Percentiles rank a stretch among this genome's conserved stretches.
Conservation (phyloP, 1,284 basidiomycete genomes). For the Naganishia cerealis region DNA sequence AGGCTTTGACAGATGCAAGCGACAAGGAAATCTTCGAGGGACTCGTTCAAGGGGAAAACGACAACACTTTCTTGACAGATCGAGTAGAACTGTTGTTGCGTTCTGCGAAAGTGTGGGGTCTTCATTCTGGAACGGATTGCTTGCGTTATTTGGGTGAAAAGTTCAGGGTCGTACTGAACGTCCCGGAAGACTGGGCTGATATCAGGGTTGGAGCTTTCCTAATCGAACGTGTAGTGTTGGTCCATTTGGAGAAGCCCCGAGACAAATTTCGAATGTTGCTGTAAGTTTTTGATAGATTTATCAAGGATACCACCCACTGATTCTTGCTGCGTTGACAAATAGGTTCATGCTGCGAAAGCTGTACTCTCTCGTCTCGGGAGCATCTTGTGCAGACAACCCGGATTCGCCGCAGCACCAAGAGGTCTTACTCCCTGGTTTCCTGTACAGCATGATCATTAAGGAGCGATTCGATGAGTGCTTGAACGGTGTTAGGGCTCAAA, state of each 20-base stretch:
- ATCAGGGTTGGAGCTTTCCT: slow-evolving; percentile 79
- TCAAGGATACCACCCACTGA: not conserved
- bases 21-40: slow-evolving; percentile 98
- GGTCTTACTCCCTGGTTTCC: slow-evolving; percentile 85
- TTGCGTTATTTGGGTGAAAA: slow-evolving; percentile 96
- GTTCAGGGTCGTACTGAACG: slow-evolving; percentile 86
- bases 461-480: slow-evolving; percentile 92
- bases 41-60: slow-evolving; percentile 95
- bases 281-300: slow-evolving; percentile 58
- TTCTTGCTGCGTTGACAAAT: not conserved
- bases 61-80: slow-evolving; percentile 96
- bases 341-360: slow-evolving; percentile 98
- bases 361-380: slow-evolving; percentile 85
- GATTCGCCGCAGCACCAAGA: slow-evolving; percentile 99
- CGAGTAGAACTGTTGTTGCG: slow-evolving; percentile 96
- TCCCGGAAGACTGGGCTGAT: slow-evolving; percentile 93
- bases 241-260: slow-evolving; percentile 82
- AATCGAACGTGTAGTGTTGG: slow-evolving; percentile 81
- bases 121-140: slow-evolving; percentile 89
- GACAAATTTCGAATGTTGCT: slow-evolving; percentile 97
- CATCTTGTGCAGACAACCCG: slow-evolving; percentile 92
- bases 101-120: slow-evolving; percentile 87
- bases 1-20: slow-evolving; percentile 88
- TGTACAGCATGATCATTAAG: slow-evolving; percentile 98
- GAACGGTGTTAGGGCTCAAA: slow-evolving; percentile 70